Evolutionary conservation across 106 monocot species (phyloP).

Genomic region (Allium sativum): DNA sequence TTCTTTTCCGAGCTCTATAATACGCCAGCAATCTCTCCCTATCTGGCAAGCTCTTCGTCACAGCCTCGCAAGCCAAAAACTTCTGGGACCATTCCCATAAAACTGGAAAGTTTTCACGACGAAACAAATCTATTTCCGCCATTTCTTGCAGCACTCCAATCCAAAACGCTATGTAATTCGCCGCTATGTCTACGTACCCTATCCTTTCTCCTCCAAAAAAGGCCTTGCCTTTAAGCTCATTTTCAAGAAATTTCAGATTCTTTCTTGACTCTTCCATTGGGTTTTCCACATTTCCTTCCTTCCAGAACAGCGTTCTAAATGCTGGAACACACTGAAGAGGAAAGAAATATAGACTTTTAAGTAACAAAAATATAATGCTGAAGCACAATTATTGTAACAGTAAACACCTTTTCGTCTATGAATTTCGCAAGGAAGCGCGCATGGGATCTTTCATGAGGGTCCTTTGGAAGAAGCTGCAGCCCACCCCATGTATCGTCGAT

Average conservation of each 20-base stretch:
- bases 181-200: not conserved
- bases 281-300: not conserved
- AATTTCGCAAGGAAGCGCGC: conserved; percentile 7
- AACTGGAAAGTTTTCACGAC: not conserved
- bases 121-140: not conserved
- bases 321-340: not conserved
- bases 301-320: not conserved
- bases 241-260: not conserved
- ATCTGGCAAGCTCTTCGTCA: not conserved
- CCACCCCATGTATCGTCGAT: conserved; percentile 2
- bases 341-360: not conserved
- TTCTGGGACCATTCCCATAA: not conserved
- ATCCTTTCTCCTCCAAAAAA: not conserved
- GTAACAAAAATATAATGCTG: not conserved
- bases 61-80: not conserved
- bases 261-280: not conserved
- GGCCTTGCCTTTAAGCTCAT: conserved; percentile 1
- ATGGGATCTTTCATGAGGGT: conserved; percentile 5
- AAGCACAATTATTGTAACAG: not conserved
- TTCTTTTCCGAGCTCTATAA: not conserved
- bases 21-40: not conserved
- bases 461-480: not conserved
- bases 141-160: not conserved
- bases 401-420: conserved; percentile 7
- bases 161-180: not conserved